Base-by-base conservation (phyloP, 2,329 filamentous ascomycete species). In the Fusarium sp. region DNA sequence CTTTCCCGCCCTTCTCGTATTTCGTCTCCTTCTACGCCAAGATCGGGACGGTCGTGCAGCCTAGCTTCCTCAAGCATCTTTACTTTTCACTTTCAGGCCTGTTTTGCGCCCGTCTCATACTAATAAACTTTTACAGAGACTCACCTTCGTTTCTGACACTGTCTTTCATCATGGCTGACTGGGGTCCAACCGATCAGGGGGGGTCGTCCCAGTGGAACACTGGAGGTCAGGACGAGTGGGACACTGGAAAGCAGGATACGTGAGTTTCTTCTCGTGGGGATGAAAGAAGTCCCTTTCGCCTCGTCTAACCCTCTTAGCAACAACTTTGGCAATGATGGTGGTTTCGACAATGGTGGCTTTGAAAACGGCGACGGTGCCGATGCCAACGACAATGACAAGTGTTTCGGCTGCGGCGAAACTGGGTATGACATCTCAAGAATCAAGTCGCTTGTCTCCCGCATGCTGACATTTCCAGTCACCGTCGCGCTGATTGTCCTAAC, bases 331-430 rank as follows among this genome's bases (percentile, higher is more conserved):
- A 64, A 70, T 33, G 36, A 56, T 9, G 24, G 33, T 53, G 46
- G 20, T 6, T 55, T 49, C 24, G 24, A 38, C 14, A 57, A 20
- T 5, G 22, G 35, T 49, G 49, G 55, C 10, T 67, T 71, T 51
- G 65, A 66, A 22, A 33, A 53, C 29, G 56, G 27, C n/a, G 61
- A 64, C 10, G 59, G 42, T n/a, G 35, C 46, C 10, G 49, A 14
- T 14, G 60, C 46, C 33, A 17, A 61, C 51, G 72, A 65, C 27
- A 74, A 79, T 36, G 75, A 78, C 40, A 81, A 82, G 55, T 84
- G 82, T 68, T 83, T 83, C 64, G 78, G 79, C 29, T 84, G 83
- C 46, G 81, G 81, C n/a, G 78, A 84, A 61, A 46, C 75, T 53
- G 81, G 82, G 82, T 83, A 74, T 62, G 77, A 35, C 11, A 36